These are phyloP conservation scores for Erodium maritimum DNA, from an alignment of 345 rosid species.

Conservation along the genomic window DNA sequence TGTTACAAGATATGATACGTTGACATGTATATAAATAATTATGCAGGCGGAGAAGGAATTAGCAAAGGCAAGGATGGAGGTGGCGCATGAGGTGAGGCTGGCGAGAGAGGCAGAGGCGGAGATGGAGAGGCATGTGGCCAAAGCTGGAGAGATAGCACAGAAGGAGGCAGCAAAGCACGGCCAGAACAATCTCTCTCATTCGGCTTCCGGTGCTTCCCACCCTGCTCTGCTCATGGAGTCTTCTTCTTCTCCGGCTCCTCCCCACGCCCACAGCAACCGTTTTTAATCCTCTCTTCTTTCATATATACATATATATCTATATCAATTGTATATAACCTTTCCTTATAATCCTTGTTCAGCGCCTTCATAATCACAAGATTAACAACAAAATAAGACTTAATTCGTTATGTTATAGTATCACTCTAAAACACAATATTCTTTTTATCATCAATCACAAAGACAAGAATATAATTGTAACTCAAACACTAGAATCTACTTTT, in stretches of 20 bases:
- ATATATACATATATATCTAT: too few relatives aligned
- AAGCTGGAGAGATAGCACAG: conserved; percentile 20
- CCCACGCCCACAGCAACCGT: not conserved
- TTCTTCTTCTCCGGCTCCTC: not conserved
- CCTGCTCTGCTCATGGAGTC: not conserved
- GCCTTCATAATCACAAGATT: too few relatives aligned
- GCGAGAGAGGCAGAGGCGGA: conserved; percentile 45
- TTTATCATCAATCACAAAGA: too few relatives aligned
- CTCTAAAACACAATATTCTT: too few relatives aligned
- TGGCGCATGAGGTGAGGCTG: conserved; percentile 44
- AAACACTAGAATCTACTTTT: too few relatives aligned
- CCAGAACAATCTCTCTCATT: not conserved
- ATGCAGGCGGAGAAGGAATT: conserved; percentile 39
- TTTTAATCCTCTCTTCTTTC: not conserved
- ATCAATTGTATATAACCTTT: too few relatives aligned
- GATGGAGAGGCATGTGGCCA: conserved; percentile 37
- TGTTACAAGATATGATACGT: too few relatives aligned
- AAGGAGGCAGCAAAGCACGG: conserved; percentile 17
- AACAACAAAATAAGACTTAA: too few relatives aligned
- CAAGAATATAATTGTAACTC: too few relatives aligned
- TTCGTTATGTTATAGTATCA: too few relatives aligned
- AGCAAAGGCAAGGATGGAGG: conserved; percentile 28
- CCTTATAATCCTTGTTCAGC: too few relatives aligned
- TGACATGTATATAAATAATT: too few relatives aligned
- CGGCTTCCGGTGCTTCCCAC: not conserved